Evolutionary conservation across 768 basidiomycete genomes (phyloP), one percentile per base, ranked within the genome.

Genomic region (Trametopsis cervina): DNA sequence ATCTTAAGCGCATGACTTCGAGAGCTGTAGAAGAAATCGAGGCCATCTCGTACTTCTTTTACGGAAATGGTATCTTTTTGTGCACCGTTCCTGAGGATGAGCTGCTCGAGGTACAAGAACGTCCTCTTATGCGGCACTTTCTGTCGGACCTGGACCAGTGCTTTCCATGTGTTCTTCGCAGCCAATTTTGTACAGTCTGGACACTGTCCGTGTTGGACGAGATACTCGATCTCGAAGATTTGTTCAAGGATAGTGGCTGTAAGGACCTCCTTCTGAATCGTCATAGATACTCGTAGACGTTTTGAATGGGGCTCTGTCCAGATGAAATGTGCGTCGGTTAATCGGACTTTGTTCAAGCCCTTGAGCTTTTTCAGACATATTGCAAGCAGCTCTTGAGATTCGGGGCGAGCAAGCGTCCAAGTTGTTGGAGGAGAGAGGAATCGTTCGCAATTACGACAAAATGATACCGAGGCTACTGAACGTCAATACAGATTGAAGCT

Each of bases 221-320:
- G 80, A 60, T 92, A 93, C 64, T 96, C 92, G 54, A 98, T 81
- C 66, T 97, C 93, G 57, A 98, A 99, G 0, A 93, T 82, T 77
- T 98, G 96, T 62, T 98, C 96, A 37, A 98, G 75, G 62, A 99
- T 88, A 0, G 96, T 99, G 36, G 87, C 85, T 1, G 91, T 89
- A 56, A 99, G 77, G 42, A 92, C 92, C 76, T 98, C 96, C 72
- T 99, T 99, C 70, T 99, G 96, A 53, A 99, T 93, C 0, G 95
- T 96, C 58, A 99, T 69, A 45, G 95, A 95, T 47, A 99, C 82
- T 40, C 91, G 79, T 53, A 98, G 65, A 29, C 96, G 78, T 61
- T 94, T 93, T 33, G 89, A 93, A 68, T 99, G 95, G 2, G 96
- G 96, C 62, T 99, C 96, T 18, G 96, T 99, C 96, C 96, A 99